Evolutionary conservation across 2,329 filamentous ascomycete genomes (phyloP).

Genomic region (Phialocephala subalpina): DNA sequence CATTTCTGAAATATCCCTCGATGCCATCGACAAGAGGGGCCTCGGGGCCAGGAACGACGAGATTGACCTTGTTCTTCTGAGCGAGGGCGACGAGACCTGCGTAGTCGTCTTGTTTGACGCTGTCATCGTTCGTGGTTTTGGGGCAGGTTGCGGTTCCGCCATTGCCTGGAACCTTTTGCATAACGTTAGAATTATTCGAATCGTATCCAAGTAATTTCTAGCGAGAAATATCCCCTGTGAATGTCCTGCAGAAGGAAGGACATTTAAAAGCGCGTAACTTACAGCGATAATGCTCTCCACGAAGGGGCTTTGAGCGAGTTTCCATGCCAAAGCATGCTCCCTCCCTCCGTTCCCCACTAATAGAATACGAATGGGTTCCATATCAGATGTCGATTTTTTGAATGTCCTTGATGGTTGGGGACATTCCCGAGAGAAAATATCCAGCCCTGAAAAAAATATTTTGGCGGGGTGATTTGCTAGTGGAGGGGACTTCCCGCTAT

Average conservation of each 20-base stretch:
- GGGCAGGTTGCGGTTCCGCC: conserved; percentile 79
- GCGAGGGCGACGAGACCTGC: conserved; percentile 77
- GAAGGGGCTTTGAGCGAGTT: conserved; percentile 80
- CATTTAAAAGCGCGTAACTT: conserved; percentile 8
- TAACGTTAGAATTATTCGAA: too few species aligned
- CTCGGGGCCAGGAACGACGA: conserved; percentile 91
- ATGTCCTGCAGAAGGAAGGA: not conserved
- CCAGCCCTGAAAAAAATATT: conserved; percentile 12
- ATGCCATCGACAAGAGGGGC: conserved; percentile 93
- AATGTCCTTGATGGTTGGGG: not conserved
- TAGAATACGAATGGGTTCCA: conserved; percentile 64
- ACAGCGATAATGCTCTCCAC: conserved; percentile 78
- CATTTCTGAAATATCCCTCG: conserved; percentile 76
- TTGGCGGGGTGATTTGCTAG: conserved; percentile 13
- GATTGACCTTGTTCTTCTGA: conserved; percentile 74
- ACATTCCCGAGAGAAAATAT: not conserved
- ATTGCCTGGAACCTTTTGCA: conserved; percentile 82
- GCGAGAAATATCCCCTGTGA: not conserved
- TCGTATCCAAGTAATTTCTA: not conserved
- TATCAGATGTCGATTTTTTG: conserved; percentile 15
- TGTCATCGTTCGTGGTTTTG: conserved; percentile 75
- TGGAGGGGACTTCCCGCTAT: conserved; percentile 4
- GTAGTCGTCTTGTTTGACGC: conserved; percentile 79
- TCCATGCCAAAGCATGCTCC: conserved; percentile 96
- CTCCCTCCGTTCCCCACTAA: conserved; percentile 93